phyloP scores from a whole-genome alignment of 1,139 yeast species.

The Yamadazyma membranifaciens region DNA sequence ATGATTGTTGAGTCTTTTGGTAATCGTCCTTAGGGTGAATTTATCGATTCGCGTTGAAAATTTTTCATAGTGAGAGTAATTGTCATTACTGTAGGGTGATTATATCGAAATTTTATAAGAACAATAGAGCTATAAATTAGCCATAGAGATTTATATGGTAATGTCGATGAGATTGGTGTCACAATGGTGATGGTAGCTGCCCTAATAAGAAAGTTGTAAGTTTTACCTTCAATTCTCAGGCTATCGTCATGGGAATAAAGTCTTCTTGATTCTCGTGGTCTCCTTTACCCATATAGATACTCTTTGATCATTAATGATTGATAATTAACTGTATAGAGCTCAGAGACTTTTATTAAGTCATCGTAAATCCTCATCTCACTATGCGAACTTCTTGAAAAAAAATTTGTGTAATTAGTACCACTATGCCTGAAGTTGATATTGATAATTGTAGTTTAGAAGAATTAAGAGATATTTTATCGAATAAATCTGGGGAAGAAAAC shows the following conservation, averaged over 20 bases:
- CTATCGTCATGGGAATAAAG: too few species aligned
- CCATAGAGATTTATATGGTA: too few species aligned
- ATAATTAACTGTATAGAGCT: too few species aligned
- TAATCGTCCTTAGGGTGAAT: too few species aligned
- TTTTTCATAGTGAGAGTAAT: constrained; percentile 5
- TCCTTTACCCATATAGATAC: too few species aligned
- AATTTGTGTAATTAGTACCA: not conserved
- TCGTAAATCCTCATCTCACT: constrained; percentile 6
- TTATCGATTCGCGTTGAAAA: constrained; percentile 16
- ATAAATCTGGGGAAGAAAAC: constrained; percentile 63
- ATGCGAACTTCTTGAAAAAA: constrained; percentile 3
- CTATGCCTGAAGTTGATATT: constrained; percentile 35
- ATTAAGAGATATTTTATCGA: constrained; percentile 66
- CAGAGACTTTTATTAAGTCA: not conserved
- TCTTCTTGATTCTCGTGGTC: too few species aligned
- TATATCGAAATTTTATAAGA: not conserved
- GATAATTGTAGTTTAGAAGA: constrained; percentile 61
- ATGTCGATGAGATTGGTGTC: too few species aligned
- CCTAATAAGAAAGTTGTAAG: too few species aligned
- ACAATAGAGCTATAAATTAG: too few species aligned
- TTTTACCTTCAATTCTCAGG: too few species aligned
- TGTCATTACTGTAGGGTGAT: not conserved
- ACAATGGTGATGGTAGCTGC: too few species aligned
- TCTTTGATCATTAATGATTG: too few species aligned
- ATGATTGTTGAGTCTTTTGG: constrained; percentile 10